Base-by-base conservation (phyloP, 306 rosid genomes). In the Begonia fuchsioides region DNA sequence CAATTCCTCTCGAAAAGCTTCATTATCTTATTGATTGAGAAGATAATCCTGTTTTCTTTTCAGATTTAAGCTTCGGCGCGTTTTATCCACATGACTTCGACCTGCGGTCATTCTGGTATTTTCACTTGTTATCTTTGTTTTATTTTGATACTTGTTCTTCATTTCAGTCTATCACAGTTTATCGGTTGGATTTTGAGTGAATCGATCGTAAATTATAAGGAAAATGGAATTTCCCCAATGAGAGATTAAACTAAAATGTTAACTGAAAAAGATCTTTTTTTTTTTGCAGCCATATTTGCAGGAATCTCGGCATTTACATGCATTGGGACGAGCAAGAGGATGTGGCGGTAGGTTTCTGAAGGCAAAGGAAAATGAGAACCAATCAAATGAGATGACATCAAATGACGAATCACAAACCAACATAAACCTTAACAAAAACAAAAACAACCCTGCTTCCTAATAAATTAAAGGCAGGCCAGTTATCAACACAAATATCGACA, bases 341-440 rank as follows among this genome's bases (percentile, higher is more conserved):
- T 79, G 94, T 40, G 96, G 96, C 38, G 96, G 96, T 16, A 76
- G 96, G 49, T 86, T 86, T 77, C 77, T 86, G 53, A 86, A 86
- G 63, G 60, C 93, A 43, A 86, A 86, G 75, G 76, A 86, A 68
- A 19, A 64, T 10, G 96, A 74, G 56, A 66, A 82, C 52, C 61
- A 74, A 26, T 26, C 35, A 26, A 26, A 26, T 13, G 80, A 72
- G 61, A 71, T 55, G 26, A 49, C 70, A 38, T 72, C 92, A 47
- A 53, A 72, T 17, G 75, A 76, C 35, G 68, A 66, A 13, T 72
- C 90, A 17, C 86, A 70, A 58, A 51, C 83, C 43, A 70, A 65
- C 56, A 64, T 66, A 74, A 74, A 77, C 69, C 76, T 72, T 62
- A 79, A 70, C 68, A 58, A 83, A 12, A 82, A 77, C 47, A 77